These are phyloP conservation scores for Chaetomium sp. DNA, from an alignment of 2,329 filamentous ascomycete genomes.

Conservation along the genomic window DNA sequence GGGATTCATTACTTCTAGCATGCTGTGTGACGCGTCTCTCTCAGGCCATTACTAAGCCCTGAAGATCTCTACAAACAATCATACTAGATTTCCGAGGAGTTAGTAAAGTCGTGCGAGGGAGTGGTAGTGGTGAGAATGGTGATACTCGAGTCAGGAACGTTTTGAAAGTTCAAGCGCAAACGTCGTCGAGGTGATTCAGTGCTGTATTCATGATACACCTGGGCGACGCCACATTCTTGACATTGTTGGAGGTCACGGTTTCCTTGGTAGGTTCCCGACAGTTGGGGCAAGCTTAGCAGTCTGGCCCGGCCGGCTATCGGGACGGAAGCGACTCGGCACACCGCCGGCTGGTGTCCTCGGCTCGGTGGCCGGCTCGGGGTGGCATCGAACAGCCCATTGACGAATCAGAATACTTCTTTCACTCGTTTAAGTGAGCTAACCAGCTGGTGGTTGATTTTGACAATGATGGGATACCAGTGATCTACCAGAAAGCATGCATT, in stretches of 20 bases:
- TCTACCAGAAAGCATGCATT: too few relatives aligned
- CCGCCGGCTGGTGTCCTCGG: too few relatives aligned
- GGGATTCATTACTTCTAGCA: not conserved
- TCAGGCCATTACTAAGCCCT: not conserved
- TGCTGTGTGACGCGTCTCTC: not conserved
- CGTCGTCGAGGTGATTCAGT: too few relatives aligned
- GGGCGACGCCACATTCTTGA: not conserved
- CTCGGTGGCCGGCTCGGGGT: not conserved
- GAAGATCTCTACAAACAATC: not conserved
- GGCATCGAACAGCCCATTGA: not conserved
- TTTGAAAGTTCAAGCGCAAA: not conserved
- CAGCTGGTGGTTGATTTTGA: too few relatives aligned
- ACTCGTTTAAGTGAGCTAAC: not conserved
- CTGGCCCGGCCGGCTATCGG: not conserved
- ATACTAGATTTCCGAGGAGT: not conserved
- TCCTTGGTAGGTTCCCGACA: not conserved
- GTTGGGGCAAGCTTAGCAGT: too few relatives aligned
- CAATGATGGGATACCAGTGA: not conserved
- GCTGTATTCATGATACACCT: not conserved
- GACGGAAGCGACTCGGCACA: too few relatives aligned
- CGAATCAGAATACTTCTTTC: not conserved
- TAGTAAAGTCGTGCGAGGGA: not conserved
- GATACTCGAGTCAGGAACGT: not conserved
- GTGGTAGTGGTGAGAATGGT: not conserved
- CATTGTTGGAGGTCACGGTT: not conserved